phyloP scores from a whole-genome alignment of 305 asterid genomes.

The Rubia tinctorum region DNA sequence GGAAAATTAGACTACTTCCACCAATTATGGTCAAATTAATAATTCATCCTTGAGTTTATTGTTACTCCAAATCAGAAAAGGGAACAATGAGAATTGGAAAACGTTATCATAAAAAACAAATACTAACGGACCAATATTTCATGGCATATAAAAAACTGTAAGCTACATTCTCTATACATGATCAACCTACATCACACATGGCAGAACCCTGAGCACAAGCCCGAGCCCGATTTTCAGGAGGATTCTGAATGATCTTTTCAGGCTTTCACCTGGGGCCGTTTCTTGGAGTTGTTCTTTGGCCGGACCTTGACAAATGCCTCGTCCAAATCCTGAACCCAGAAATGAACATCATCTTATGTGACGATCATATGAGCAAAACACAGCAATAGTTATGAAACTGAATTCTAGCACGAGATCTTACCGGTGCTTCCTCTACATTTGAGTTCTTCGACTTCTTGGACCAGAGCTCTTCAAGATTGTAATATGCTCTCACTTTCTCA shows the following conservation, averaged over 20 bases:
- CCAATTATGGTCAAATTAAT: too few relatives aligned
- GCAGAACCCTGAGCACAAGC: not conserved
- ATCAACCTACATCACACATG: not conserved
- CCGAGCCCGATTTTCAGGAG: not conserved
- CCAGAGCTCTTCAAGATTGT: slow-evolving; percentile 89
- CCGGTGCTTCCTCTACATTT: slow-evolving; percentile 40
- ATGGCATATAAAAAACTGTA: not conserved
- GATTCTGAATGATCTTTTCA: slow-evolving; percentile 16
- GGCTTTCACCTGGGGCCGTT: slow-evolving; percentile 38
- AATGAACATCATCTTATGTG: not conserved
- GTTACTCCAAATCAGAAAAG: not conserved
- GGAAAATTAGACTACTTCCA: too few relatives aligned
- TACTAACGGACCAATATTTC: not conserved
- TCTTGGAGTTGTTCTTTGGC: slow-evolving; percentile 82
- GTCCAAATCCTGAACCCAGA: slow-evolving; percentile 58
- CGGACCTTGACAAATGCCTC: slow-evolving; percentile 76
- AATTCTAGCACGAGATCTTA: slow-evolving; percentile 11
- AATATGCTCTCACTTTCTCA: slow-evolving; percentile 89
- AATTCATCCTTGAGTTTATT: too few relatives aligned
- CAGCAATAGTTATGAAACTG: not conserved
- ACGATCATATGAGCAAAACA: not conserved
- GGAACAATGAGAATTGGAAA: not conserved
- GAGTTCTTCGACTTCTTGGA: slow-evolving; percentile 28
- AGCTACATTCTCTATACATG: not conserved
- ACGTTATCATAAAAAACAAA: not conserved